Base-by-base conservation (phyloP, 495 filamentous ascomycete species). In the Tuber umbilicatum region DNA sequence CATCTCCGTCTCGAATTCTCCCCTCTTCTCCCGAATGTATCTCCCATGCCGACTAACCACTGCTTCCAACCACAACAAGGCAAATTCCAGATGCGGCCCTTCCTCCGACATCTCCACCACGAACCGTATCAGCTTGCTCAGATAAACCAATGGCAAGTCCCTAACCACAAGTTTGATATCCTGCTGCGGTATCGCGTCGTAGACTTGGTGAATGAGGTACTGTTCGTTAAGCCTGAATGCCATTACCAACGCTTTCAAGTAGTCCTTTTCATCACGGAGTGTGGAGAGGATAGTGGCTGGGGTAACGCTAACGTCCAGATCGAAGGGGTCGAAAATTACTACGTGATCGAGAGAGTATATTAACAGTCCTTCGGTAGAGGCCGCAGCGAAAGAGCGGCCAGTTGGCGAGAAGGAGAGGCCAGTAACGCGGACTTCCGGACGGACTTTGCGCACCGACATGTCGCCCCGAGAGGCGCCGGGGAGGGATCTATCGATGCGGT, bases 221-320 rank as follows among this genome's bases (percentile, higher is more conserved):
- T 86, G 86, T 80, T 94, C 90, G 84, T 97, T 97, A 55, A 99
- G 88, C 1, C 95, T 91, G 87, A 99, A 98, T 1, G 94, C 92
- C 94, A 98, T 97, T 73, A 97, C 90, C 3, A 99, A 85, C 1
- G 95, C 95, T 84, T 93, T 97, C 45, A 97, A 87, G 84, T 91
- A 97, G 55, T 96, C 92, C 78, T 87, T 87, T 71, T 94, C 89
- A 67, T 90, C 86, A 64, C 86, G 82, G n/a, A 97, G 86, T 14
- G 92, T 90, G 16, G 89, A 86, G 2, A 97, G 84, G 5, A 93
- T 97, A 42, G 87, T 91, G 2, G 90, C 89, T 0, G 94, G 93
- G 7, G 95, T 99, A 75, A 98, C 91, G 64, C 91, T 89, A 78
- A 98, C 91, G 80, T 97, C 94, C 9, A 99, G 90, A 83, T 99